phyloP scores from a whole-genome alignment of 2,329 filamentous ascomycete genomes.

The Xylaria sp. region DNA sequence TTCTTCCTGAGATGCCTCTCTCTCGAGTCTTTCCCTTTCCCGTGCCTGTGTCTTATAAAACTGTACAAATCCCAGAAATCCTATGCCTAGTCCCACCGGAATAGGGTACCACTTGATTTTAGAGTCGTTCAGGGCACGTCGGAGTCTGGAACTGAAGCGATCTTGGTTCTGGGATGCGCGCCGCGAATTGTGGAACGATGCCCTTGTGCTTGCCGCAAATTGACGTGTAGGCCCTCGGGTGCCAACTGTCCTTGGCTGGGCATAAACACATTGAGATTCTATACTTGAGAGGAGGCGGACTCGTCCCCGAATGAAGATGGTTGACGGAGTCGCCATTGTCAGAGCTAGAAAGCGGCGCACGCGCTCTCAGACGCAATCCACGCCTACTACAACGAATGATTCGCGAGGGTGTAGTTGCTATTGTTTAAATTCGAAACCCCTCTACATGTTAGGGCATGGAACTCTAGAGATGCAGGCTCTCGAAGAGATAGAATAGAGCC shows the following conservation, averaged over 20 bases:
- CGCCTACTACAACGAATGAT: constrained; percentile 8
- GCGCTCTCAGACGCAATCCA: constrained; percentile 8
- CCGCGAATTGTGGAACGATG: constrained; percentile 57
- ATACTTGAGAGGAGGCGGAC: constrained; percentile 30
- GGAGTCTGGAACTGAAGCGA: constrained; percentile 63
- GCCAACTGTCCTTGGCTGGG: constrained; percentile 37
- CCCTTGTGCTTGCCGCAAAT: constrained; percentile 46
- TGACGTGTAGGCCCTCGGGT: constrained; percentile 41
- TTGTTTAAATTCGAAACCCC: constrained; percentile 10
- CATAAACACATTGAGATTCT: constrained; percentile 39
- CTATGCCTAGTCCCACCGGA: constrained; percentile 85
- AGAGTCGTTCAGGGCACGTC: constrained; percentile 61
- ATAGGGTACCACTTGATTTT: constrained; percentile 90
- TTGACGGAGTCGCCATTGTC: constrained; percentile 44
- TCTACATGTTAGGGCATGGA: constrained; percentile 12
- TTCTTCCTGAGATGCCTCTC: constrained; percentile 57
- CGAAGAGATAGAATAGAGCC: background rate
- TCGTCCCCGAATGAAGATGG: constrained; percentile 39
- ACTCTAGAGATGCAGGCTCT: constrained; percentile 5
- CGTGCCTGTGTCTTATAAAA: constrained; percentile 77
- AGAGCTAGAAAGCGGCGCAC: background rate
- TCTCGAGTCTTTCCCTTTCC: constrained; percentile 64
- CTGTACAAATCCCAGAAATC: constrained; percentile 83
- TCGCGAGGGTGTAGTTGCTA: background rate
- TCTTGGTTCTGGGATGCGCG: constrained; percentile 54